Evolutionary conservation across 2,329 filamentous ascomycete species (phyloP).

Genomic region (Thelonectria blattea): DNA sequence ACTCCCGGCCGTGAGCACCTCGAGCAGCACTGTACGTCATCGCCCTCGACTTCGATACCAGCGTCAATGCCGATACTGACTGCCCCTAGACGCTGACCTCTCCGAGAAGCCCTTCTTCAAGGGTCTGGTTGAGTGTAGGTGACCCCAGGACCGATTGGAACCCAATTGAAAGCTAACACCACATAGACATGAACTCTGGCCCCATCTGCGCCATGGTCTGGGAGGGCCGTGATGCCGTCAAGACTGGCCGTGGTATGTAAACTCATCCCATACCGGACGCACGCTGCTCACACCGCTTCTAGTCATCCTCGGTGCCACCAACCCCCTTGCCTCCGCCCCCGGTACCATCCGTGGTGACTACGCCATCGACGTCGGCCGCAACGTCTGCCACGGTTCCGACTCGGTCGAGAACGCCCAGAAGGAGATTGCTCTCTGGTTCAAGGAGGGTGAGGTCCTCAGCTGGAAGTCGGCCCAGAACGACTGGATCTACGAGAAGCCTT

Average conservation of each 20-base stretch:
- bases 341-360: slow-evolving; percentile 98
- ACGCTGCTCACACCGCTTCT: slow-evolving; percentile 28
- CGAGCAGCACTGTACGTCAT: slow-evolving; percentile 83
- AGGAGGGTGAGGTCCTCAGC: slow-evolving; percentile 79
- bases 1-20: slow-evolving; percentile 92
- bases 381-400: slow-evolving; percentile 99
- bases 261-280: neutral
- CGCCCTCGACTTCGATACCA: slow-evolving; percentile 7
- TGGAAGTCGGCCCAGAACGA: slow-evolving; percentile 86
- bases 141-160: neutral
- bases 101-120: slow-evolving; percentile 95
- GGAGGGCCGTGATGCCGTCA: slow-evolving; percentile 98
- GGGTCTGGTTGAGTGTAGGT: slow-evolving; percentile 88
- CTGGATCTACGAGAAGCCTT: slow-evolving; percentile 97
- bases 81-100: slow-evolving; percentile 75
- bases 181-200: slow-evolving; percentile 89
- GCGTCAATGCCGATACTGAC: slow-evolving; percentile 37
- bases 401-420: slow-evolving; percentile 98
- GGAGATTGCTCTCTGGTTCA: slow-evolving; percentile 99
- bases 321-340: slow-evolving; percentile 91
- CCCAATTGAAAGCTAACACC: slow-evolving; percentile 17
- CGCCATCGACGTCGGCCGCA: slow-evolving; percentile 84
- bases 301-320: slow-evolving; percentile 97
- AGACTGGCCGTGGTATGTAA: slow-evolving; percentile 87
- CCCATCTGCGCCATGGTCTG: slow-evolving; percentile 99